phyloP scores from a whole-genome alignment of 2,329 filamentous ascomycete species.

The Huntiella savannae region DNA sequence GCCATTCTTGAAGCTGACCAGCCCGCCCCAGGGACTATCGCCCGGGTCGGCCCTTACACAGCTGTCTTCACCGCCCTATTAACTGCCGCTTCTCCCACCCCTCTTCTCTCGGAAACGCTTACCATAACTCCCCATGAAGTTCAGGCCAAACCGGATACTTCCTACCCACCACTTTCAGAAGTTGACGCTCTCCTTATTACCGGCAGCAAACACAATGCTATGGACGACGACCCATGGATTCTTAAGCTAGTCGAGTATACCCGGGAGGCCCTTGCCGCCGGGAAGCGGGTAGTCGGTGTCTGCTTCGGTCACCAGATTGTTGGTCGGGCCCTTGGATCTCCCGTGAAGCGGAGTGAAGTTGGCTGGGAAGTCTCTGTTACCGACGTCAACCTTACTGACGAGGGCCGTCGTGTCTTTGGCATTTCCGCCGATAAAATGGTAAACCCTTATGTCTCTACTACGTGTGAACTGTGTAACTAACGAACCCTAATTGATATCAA shows the following conservation, averaged over 20 bases:
- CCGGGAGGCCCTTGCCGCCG: constrained; percentile 35
- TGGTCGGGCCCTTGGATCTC: constrained; percentile 48
- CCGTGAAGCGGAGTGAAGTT: constrained; percentile 43
- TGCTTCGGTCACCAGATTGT: constrained; percentile 84
- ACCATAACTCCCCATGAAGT: constrained; percentile 51
- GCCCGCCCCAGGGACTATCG: constrained; percentile 43
- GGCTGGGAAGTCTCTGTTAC: constrained; percentile 75
- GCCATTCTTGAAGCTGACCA: constrained; percentile 80
- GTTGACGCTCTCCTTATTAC: constrained; percentile 72
- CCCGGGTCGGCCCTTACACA: constrained; percentile 53
- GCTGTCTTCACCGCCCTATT: constrained; percentile 49
- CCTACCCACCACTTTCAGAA: constrained; percentile 53
- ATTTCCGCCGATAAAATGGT: constrained; percentile 37
- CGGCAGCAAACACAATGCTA: constrained; percentile 56
- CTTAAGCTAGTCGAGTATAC: constrained; percentile 51
- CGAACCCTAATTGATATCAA: constrained; percentile 20
- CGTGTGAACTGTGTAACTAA: constrained; percentile 35
- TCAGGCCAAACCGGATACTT: constrained; percentile 32
- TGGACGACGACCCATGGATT: constrained; percentile 60
- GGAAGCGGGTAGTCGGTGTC: constrained; percentile 55
- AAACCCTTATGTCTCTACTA: constrained; percentile 34
- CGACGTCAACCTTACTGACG: constrained; percentile 44
- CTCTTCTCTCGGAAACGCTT: constrained; percentile 27
- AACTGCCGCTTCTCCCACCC: constrained; percentile 25
- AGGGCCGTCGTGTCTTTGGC: constrained; percentile 50